phyloP scores from a whole-genome alignment of 768 basidiomycete genomes.

The Lentinus brumalis region DNA sequence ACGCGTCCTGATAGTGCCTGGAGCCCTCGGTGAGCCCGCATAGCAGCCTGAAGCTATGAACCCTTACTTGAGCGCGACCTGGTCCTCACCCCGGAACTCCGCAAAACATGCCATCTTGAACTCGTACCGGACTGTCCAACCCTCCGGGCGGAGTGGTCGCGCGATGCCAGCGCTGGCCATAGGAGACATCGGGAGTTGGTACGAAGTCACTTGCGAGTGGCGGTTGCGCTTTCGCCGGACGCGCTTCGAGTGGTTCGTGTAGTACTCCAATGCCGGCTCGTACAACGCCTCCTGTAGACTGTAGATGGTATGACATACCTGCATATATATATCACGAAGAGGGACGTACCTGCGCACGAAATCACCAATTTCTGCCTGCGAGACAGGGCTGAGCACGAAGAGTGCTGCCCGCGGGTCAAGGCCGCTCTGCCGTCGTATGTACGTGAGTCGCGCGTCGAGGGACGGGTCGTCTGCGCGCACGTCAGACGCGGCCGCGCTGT shows the following conservation, averaged over 20 bases:
- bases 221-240: slow-evolving; percentile 88
- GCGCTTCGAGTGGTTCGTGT: slow-evolving; percentile 89
- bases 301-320: no score
- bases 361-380: slow-evolving; percentile 79
- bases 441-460: slow-evolving; percentile 82
- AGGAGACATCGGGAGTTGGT: slow-evolving; percentile 52
- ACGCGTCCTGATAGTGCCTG: slow-evolving; percentile 93
- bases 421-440: slow-evolving; percentile 83
- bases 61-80: slow-evolving; percentile 90
- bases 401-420: slow-evolving; percentile 90
- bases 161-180: slow-evolving; percentile 41
- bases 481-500: background rate
- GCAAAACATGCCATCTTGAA: slow-evolving; percentile 98
- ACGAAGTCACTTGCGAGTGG: slow-evolving; percentile 62
- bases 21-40: slow-evolving; percentile 20
- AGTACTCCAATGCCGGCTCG: slow-evolving; percentile 91
- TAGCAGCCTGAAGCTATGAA: no score
- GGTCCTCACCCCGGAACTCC: slow-evolving; percentile 90
- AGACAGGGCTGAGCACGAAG: slow-evolving; percentile 94
- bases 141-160: slow-evolving; percentile 71
- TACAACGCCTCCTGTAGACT: slow-evolving; percentile 89
- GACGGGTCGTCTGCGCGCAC: slow-evolving; percentile 70
- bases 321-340: no score
- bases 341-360: slow-evolving; percentile 77
- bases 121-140: slow-evolving; percentile 96